Conservation (phyloP, 1,284 basidiomycete species). For the Ceratobasidium sp. region DNA sequence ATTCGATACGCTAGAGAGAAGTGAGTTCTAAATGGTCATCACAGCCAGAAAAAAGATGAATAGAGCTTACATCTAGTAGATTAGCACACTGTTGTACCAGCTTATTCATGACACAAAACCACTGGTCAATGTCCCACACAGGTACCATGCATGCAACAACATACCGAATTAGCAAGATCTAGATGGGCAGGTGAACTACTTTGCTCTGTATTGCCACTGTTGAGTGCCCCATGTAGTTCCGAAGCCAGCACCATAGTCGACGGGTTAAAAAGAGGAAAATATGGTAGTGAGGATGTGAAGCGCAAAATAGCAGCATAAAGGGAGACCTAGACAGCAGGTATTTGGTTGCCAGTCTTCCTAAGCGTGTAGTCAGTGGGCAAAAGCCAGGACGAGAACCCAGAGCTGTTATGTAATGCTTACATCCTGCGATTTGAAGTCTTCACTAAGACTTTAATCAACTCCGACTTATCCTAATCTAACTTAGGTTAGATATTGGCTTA, state of each 20-base stretch:
- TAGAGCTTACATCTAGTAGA: conserved; percentile 83
- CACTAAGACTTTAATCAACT: too few relatives aligned
- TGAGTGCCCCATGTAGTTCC: conserved; percentile 24
- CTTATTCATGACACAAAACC: conserved; percentile 58
- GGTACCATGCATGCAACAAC: conserved; percentile 56
- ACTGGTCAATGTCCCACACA: conserved; percentile 48
- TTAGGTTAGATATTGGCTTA: too few relatives aligned
- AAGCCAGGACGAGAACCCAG: too few relatives aligned
- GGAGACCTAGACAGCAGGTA: too few relatives aligned
- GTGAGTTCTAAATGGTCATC: conserved; percentile 15
- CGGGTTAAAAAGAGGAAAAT: background rate
- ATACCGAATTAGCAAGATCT: conserved; percentile 88
- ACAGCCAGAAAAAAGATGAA: conserved; percentile 60
- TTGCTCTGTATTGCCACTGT: conserved; percentile 62
- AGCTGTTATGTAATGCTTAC: too few relatives aligned
- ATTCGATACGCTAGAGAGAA: conserved; percentile 78
- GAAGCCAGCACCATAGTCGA: conserved; percentile 31
- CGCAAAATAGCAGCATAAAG: too few relatives aligned
- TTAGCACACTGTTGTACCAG: conserved; percentile 85
- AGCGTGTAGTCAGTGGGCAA: too few relatives aligned
- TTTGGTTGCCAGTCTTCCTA: too few relatives aligned
- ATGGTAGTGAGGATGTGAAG: background rate
- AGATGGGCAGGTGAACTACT: conserved; percentile 89
- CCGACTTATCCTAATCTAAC: too few relatives aligned
- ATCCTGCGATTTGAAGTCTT: too few relatives aligned